Percentiles rank a stretch among this genome's conserved stretches.
Evolutionary conservation across 257 asterid genomes (phyloP).

Genomic region (Plectranthus barbatus): DNA sequence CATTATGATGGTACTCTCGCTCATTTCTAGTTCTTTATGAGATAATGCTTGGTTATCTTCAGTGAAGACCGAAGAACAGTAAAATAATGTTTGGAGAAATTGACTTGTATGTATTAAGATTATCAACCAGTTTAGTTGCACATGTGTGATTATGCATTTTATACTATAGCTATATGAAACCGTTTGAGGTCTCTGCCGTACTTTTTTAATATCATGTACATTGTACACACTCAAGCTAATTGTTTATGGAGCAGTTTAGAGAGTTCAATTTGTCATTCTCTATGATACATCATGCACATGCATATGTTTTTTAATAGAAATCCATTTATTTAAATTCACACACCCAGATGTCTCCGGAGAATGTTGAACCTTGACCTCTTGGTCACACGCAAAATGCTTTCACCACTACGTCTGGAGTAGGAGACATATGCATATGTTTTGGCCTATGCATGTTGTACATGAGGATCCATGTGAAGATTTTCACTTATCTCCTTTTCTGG

Average conservation of each 20-base stretch:
- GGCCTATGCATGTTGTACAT: not conserved
- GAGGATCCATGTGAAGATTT: not conserved
- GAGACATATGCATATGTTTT: not conserved
- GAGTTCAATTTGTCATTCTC: not conserved
- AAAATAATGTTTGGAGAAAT: too few species aligned
- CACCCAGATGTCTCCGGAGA: too few species aligned
- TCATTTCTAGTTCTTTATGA: not conserved
- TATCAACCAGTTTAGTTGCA: not conserved
- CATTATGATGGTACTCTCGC: not conserved
- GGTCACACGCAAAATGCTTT: too few species aligned
- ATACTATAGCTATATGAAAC: not conserved
- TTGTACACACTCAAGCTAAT: not conserved
- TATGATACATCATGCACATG: not conserved
- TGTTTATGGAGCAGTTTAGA: constrained; percentile 2
- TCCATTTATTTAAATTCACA: too few species aligned
- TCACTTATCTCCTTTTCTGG: not conserved
- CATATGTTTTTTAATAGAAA: too few species aligned
- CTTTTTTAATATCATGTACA: not conserved
- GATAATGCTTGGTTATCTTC: too few species aligned
- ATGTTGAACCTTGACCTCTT: too few species aligned
- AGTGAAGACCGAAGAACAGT: not conserved
- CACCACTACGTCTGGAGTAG: too few species aligned
- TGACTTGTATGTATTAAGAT: too few species aligned
- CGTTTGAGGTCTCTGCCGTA: not conserved
- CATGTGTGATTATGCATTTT: not conserved